Evolutionary conservation across 1,284 basidiomycete species (phyloP), one percentile per base, ranked within the genome.

Genomic region (Marasmius sp.): DNA sequence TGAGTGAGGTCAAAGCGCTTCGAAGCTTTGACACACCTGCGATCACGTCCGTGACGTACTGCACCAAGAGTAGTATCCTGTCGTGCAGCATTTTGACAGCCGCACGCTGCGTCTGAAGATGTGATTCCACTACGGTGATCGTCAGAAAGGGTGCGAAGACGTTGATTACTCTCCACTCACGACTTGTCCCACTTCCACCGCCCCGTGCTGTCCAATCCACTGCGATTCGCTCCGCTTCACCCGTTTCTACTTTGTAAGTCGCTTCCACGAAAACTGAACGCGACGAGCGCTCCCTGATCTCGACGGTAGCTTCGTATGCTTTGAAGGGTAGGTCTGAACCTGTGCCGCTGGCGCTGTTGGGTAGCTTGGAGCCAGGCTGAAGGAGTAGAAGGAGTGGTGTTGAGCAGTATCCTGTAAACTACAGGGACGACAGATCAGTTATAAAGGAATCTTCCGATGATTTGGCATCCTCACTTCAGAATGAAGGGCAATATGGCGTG

Each of bases 171-270:
- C 18, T 63, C 65, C 5, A 79, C 89, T 81, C 69, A 91, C 92
- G 75, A 65, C 88, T 92, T 6, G 88, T 91, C 60, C 91, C 90
- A 52, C 89, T 89, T 38, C 89, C 92, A 39, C 93, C 92, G n/a
- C 94, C 94, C 72, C 90, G 89, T 12, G 94, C 91, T 0, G 94
- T 94, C 82, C 94, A 95, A 75, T 99, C 96, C 0, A 99, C 97
- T 1, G 97, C 97, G 65, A 99, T 98, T 36, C 97, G 87, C 73
- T 99, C 97, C 6, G 97, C 97, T 77, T 99, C 97, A 34, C 97
- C 97, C 0, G 96, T 98, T 75, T 98, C 95, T n/a, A 99, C 90
- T 59, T 82, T 89, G 77, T 85, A 98, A 1, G 88, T 76, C 0
- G 87, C 91, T 65, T 93, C 91, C 37, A 95, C 87, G 71, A 93